phyloP scores from a whole-genome alignment of 2,329 filamentous ascomycete species.

The Arthrocladium fulminans region DNA sequence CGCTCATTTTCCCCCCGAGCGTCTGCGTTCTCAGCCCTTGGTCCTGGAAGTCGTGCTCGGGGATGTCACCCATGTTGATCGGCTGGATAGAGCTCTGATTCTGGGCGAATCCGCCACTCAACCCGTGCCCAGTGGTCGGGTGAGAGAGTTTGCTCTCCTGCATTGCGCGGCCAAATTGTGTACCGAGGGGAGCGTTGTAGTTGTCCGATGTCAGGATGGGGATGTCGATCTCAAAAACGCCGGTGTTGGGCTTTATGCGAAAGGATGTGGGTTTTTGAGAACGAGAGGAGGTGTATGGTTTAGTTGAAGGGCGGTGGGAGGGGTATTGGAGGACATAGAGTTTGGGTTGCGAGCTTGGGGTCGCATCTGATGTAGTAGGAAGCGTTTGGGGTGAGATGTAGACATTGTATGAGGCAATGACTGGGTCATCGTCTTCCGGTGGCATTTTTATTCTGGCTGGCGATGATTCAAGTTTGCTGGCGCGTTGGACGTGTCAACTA shows the following conservation, averaged over 20 bases:
- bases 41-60: conserved; percentile 56
- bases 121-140: conserved; percentile 58
- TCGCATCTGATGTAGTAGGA: not conserved
- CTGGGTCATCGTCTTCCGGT: conserved; percentile 47
- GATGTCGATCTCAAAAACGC: conserved; percentile 88
- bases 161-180: conserved; percentile 73
- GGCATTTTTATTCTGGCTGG: conserved; percentile 2
- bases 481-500: not conserved
- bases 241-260: conserved; percentile 70
- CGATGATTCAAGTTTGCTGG: not conserved
- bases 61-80: conserved; percentile 25
- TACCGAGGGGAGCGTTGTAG: conserved; percentile 76
- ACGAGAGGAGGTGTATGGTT: conserved; percentile 51
- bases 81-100: conserved; percentile 31
- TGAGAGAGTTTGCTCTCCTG: conserved; percentile 44
- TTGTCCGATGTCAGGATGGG: conserved; percentile 62
- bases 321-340: conserved; percentile 85
- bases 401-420: conserved; percentile 70
- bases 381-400: conserved; percentile 62
- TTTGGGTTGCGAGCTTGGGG: conserved; percentile 28
- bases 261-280: conserved; percentile 58
- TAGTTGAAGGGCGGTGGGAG: conserved; percentile 56
- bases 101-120: conserved; percentile 65
- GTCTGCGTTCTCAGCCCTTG: conserved; percentile 69
- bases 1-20: conserved; percentile 69